Base-by-base conservation (phyloP, 73 alveolate species). In the Symbiodinium natans region DNA sequence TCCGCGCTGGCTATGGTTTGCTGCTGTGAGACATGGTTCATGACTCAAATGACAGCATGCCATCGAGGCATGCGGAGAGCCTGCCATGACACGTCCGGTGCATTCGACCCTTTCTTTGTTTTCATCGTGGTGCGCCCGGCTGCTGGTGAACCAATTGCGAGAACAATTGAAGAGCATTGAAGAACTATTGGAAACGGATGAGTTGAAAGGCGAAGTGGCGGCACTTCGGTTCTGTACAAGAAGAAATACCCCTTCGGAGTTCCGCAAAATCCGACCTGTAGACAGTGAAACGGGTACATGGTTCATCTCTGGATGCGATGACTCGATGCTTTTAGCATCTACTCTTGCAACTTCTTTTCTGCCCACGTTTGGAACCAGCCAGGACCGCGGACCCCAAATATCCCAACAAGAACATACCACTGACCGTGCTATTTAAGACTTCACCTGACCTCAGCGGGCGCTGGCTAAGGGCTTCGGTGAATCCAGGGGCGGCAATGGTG, bases 401-500 rank as follows among this genome's bases (percentile, higher is more conserved):
- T 52, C 71, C 71, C 6, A 52, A 52, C 71, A 21, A 4, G n/a
- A 52, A 52, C 71, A 52, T 52, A 6, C n/a, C n/a, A n/a, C n/a
- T n/a, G n/a, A n/a, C n/a, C n/a, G n/a, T n/a, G n/a, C n/a, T n/a
- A n/a, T n/a, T n/a, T n/a, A n/a, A n/a, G n/a, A n/a, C n/a, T n/a
- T n/a, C n/a, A n/a, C n/a, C n/a, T n/a, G n/a, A n/a, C 80, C 80
- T 63, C 80, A 63, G 33, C 80, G 36, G 80, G 80, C 33, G 38
- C 80, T 27, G 80, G 33, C 80, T 6, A 63, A 29, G 33, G 80
- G 36, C 80, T 63, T 63, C 80, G 80, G 80, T 29, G 80, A 63
- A 63, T 63, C 80, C 80, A 63, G 80, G 80, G 80, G 80, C 80
- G 80, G 80, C 80, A 63, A 63, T 9, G 80, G 80, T 27, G 80